Evolutionary conservation across 2,329 filamentous ascomycete species (phyloP).

Genomic region (Chrysoporthe cubensis): DNA sequence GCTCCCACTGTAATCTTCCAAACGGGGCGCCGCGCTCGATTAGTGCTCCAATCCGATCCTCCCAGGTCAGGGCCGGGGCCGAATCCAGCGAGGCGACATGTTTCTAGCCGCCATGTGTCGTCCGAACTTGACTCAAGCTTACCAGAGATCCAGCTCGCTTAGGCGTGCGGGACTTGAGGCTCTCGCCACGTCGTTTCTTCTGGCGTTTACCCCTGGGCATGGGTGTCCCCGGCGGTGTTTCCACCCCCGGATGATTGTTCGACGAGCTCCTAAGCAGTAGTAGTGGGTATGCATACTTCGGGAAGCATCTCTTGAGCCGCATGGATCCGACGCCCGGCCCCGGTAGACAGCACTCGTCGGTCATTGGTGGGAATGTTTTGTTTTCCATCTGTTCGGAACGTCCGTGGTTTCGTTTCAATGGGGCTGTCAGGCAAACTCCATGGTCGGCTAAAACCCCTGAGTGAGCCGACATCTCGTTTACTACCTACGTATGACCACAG

Average conservation of each 20-base stretch:
- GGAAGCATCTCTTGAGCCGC: conserved; percentile 6
- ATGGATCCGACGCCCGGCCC: conserved; percentile 4
- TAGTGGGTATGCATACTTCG: neutral
- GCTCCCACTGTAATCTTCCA: conserved; percentile 27
- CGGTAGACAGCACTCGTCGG: conserved; percentile 7
- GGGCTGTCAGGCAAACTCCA: conserved; percentile 3
- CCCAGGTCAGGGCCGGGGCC: neutral
- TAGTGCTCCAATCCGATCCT: conserved; percentile 7
- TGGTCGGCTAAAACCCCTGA: neutral
- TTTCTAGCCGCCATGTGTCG: conserved; percentile 24
- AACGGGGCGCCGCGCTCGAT: conserved; percentile 12
- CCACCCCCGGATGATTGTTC: conserved; percentile 14
- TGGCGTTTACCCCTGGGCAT: conserved; percentile 17
- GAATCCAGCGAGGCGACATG: conserved; percentile 7
- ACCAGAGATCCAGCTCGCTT: conserved; percentile 12
- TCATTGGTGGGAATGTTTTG: conserved; percentile 25
- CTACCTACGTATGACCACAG: neutral
- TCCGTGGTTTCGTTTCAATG: conserved; percentile 25
- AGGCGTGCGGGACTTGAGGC: conserved; percentile 3
- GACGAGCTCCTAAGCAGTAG: neutral
- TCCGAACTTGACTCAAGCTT: conserved; percentile 8
- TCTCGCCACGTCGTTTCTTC: conserved; percentile 10
- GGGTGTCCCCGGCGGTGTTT: conserved; percentile 14
- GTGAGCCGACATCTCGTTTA: neutral
- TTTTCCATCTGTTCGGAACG: conserved; percentile 21